phyloP scores from a whole-genome alignment of 2,329 filamentous ascomycete genomes.

The Arthrobotrys sinensis region DNA sequence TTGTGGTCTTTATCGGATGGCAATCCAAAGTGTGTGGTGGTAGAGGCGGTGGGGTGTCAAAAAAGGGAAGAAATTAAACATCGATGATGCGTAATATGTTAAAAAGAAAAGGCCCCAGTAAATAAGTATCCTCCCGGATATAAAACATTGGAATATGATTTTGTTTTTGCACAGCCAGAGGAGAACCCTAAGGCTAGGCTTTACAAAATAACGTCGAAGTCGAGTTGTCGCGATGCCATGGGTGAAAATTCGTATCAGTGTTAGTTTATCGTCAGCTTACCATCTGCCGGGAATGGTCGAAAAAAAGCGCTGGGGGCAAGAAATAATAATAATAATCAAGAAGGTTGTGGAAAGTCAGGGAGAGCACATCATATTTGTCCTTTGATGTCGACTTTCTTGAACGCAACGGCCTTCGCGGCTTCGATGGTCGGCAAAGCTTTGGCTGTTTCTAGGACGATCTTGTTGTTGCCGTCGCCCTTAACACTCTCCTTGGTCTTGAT shows the following conservation, averaged over 20 bases:
- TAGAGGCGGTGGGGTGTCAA: constrained; percentile 16
- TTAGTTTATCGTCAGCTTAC: constrained; percentile 60
- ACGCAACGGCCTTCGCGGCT: constrained; percentile 79
- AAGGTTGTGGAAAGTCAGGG: neutral
- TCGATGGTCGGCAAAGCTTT: constrained; percentile 84
- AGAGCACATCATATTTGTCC: constrained; percentile 82
- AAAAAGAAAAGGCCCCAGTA: neutral
- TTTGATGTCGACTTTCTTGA: constrained; percentile 94
- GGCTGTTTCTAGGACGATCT: constrained; percentile 75
- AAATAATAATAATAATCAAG: constrained; percentile 24
- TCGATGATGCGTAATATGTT: neutral
- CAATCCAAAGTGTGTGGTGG: constrained; percentile 53
- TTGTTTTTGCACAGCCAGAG: constrained; percentile 3
- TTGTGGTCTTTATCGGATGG: constrained; percentile 27
- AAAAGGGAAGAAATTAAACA: constrained; percentile 9
- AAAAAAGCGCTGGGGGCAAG: constrained; percentile 19
- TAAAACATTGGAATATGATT: neutral
- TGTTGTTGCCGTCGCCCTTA: constrained; percentile 72
- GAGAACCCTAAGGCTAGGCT: constrained; percentile 22
- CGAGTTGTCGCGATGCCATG: constrained; percentile 21
- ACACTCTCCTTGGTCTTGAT: constrained; percentile 71
- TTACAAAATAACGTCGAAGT: constrained; percentile 3
- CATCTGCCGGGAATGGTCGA: constrained; percentile 45
- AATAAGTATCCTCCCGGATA: neutral
- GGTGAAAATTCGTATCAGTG: constrained; percentile 35